Evolutionary conservation across 2,329 filamentous ascomycete genomes (phyloP), one percentile per base, ranked within the genome.

Genomic region (Exophiala sideris): DNA sequence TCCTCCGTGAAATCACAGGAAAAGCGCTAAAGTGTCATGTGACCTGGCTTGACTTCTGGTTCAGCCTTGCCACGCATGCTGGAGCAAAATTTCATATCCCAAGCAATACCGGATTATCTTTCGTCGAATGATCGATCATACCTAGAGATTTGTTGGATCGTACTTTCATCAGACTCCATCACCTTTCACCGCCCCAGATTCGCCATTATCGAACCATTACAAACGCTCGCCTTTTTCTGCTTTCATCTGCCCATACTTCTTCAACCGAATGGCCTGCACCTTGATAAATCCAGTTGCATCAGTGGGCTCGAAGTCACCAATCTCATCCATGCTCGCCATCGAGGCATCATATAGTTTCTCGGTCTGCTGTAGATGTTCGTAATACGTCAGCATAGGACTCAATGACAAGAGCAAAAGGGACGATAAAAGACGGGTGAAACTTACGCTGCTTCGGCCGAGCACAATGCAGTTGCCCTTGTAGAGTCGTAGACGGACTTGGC

Each of bases 401-500:
- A 18, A 18, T 18, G 16, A 18, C 16, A 18, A 18, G 16, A 18
- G 16, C 16, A 40, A 11, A 8, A 24, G 29, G 32, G 21, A 36
- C 18, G 36, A 18, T 18, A 42, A 41, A 18, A 16, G 32, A 12
- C 14, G 21, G 7, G 12, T 3, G 12, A 11, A 40, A 35, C 44
- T 29, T 47, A 47, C 44, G 29, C 73, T 78, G 66, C 75, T 80
- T 54, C 83, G 75, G 54, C 83, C 82, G 38, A 86, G 67, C 54
- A 87, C 75, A 70, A 68, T 85, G 76, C 66, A 74, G 61, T 62
- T 76, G 61, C 87, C 85, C 82, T 87, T 87, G 79, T 86, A 88
- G 59, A 77, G 75, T 53, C 80, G 79, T 69, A 82, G 78, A 60
- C 84, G 76, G 57, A 88, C 85, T 66, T 75, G 69, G 56, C 81